These are phyloP conservation scores for Tulasnella sp. DNA, from an alignment of 768 basidiomycete genomes.

Conservation along the genomic window DNA sequence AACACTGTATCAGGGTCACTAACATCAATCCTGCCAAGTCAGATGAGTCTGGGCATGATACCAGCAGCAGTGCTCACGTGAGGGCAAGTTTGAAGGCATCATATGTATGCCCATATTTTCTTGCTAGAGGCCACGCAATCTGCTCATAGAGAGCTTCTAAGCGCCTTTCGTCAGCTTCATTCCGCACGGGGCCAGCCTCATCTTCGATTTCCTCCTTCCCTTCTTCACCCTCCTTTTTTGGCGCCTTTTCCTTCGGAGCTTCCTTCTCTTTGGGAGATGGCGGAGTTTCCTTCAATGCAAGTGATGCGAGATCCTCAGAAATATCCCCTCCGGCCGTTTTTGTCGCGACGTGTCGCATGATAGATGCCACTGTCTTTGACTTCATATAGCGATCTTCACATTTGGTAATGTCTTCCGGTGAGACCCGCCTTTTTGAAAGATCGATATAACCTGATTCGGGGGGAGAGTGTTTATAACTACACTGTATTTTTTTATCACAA, in stretches of 20 bases:
- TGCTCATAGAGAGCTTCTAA: slow-evolving; percentile 81
- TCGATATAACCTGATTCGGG: slow-evolving; percentile 80
- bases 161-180: slow-evolving; percentile 55
- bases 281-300: background rate
- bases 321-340: slow-evolving; percentile 32
- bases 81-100: slow-evolving; percentile 97
- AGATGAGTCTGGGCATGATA: background rate
- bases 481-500: too few relatives aligned
- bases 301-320: slow-evolving; percentile 25
- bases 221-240: slow-evolving; percentile 34
- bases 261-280: slow-evolving; percentile 19
- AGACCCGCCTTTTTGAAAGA: slow-evolving; percentile 94
- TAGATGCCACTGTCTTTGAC: slow-evolving; percentile 88
- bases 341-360: slow-evolving; percentile 81
- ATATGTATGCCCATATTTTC: slow-evolving; percentile 88
- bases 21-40: slow-evolving; percentile 1
- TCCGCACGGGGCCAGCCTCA: slow-evolving; percentile 27
- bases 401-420: slow-evolving; percentile 95
- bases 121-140: slow-evolving; percentile 85
- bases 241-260: slow-evolving; percentile 32
- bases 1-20: slow-evolving; percentile 77
- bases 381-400: slow-evolving; percentile 99
- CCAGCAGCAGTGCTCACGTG: slow-evolving; percentile 37
- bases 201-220: slow-evolving; percentile 36
- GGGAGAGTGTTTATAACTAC: background rate